Percentiles rank a stretch among this genome's conserved stretches.
Evolutionary conservation across 1,284 basidiomycete species (phyloP).

Genomic region (Apiotrichum laibachii): DNA sequence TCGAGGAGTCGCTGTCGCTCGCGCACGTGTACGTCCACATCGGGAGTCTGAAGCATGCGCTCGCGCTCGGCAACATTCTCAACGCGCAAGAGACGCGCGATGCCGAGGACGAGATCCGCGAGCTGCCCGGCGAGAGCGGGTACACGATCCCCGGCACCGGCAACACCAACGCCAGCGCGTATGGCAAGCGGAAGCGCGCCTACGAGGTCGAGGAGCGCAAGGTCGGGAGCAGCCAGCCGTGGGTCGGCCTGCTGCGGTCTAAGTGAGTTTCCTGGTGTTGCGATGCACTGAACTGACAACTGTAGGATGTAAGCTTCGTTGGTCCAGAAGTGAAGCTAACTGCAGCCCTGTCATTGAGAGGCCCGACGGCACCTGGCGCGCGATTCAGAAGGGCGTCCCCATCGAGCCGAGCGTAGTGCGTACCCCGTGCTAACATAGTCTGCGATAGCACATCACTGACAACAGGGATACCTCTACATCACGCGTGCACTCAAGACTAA

Average conservation of each 20-base stretch:
- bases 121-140: conserved; percentile 34
- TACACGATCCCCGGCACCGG: conserved; percentile 12
- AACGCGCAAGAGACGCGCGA: conserved; percentile 53
- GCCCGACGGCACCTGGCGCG: conserved; percentile 71
- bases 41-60: conserved; percentile 78
- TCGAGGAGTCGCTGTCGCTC: conserved; percentile 71
- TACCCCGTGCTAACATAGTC: neutral
- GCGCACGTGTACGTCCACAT: conserved; percentile 79
- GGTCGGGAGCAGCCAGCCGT: conserved; percentile 75
- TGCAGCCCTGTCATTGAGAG: conserved; percentile 73
- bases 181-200: neutral
- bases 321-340: conserved; percentile 21
- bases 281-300: neutral
- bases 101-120: conserved; percentile 44
- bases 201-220: conserved; percentile 40
- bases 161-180: no score
- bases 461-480: conserved; percentile 71
- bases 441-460: conserved; percentile 4
- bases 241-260: conserved; percentile 83
- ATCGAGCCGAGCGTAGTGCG: conserved; percentile 62
- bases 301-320: conserved; percentile 9
- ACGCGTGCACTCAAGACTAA: conserved; percentile 73
- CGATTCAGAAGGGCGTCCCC: conserved; percentile 69
- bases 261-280: conserved; percentile 57
- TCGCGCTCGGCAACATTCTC: conserved; percentile 67